Conservation (phyloP, 306 rosid species). For the Cercis canadensis region DNA sequence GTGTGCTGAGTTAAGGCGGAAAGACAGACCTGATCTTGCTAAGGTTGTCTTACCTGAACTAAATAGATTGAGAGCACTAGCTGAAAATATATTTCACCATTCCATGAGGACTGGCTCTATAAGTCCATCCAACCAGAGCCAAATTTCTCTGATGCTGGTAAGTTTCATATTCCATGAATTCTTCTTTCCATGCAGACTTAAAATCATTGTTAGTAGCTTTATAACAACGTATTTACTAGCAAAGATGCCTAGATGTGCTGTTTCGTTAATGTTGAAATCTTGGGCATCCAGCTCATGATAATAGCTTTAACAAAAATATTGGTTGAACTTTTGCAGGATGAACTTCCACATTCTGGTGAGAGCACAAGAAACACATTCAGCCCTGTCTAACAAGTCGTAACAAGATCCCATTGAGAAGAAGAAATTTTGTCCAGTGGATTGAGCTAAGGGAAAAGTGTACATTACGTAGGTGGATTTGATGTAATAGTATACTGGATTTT, state of each 20-base stretch:
- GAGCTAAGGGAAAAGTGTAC: conserved; percentile 31
- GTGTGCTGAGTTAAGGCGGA: conserved; percentile 81
- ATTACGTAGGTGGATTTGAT: conserved; percentile 39
- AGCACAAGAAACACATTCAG: conserved; percentile 39
- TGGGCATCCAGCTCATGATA: too few relatives aligned
- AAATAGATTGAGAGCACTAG: conserved; percentile 59
- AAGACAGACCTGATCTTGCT: conserved; percentile 88
- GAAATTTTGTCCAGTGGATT: conserved; percentile 25
- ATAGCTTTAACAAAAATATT: not conserved
- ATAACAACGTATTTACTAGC: too few relatives aligned
- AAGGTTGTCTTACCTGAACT: conserved; percentile 75
- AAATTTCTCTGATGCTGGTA: conserved; percentile 65
- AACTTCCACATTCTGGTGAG: conserved; percentile 32
- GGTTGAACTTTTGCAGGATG: conserved; percentile 42
- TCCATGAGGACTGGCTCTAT: conserved; percentile 11
- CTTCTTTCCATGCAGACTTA: not conserved
- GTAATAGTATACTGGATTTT: conserved; percentile 39
- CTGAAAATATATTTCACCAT: conserved; percentile 46
- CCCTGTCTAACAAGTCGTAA: conserved; percentile 28
- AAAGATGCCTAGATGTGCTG: too few relatives aligned
- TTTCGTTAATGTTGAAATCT: too few relatives aligned
- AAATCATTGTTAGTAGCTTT: too few relatives aligned
- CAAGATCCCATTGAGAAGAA: not conserved
- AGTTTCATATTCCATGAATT: conserved; percentile 36
- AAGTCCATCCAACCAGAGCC: conserved; percentile 43